These are phyloP conservation scores for Apodospora peruviana DNA, from an alignment of 495 filamentous ascomycete genomes.

Conservation along the genomic window DNA sequence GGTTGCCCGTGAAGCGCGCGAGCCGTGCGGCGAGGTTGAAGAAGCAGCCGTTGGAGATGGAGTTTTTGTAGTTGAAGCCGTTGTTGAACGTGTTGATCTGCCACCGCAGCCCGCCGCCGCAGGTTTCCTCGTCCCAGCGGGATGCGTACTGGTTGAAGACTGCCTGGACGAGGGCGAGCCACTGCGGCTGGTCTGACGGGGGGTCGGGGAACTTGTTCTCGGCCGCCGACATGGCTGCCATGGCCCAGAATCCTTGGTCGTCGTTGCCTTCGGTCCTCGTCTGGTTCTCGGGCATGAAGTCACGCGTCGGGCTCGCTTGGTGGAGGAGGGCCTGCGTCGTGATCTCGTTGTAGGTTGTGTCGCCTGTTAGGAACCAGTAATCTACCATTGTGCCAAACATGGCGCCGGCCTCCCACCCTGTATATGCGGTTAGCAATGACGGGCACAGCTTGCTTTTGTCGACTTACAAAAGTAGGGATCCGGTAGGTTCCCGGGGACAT, in stretches of 20 bases:
- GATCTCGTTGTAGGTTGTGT: slow-evolving; percentile 64
- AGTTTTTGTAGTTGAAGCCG: slow-evolving; percentile 79
- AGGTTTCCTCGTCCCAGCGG: slow-evolving; percentile 65
- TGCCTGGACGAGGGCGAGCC: slow-evolving; percentile 73
- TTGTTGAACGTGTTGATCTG: slow-evolving; percentile 78
- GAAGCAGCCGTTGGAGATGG: slow-evolving; percentile 70
- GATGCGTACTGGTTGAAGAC: slow-evolving; percentile 65
- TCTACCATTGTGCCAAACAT: slow-evolving; percentile 74
- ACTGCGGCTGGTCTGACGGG: slow-evolving; percentile 57
- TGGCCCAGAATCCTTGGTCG: slow-evolving; percentile 83
- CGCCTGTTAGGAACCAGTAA: slow-evolving; percentile 79
- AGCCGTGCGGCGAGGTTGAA: slow-evolving; percentile 79
- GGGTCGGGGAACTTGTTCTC: slow-evolving; percentile 71
- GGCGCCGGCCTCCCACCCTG: slow-evolving; percentile 71
- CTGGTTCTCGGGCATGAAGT: slow-evolving; percentile 81
- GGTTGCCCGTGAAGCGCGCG: slow-evolving; percentile 67
- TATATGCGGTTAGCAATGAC: background rate
- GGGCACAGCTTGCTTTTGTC: background rate
- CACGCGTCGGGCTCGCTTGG: slow-evolving; percentile 60
- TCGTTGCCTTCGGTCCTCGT: slow-evolving; percentile 74
- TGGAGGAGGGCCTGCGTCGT: slow-evolving; percentile 62
- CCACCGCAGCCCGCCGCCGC: slow-evolving; percentile 77
- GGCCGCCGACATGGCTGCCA: slow-evolving; percentile 75
- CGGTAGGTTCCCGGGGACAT: slow-evolving; percentile 66
- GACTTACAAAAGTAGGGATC: slow-evolving; percentile 63